phyloP scores from a whole-genome alignment of 164 flowering plant genomes.

The Kingdonia uniflora region DNA sequence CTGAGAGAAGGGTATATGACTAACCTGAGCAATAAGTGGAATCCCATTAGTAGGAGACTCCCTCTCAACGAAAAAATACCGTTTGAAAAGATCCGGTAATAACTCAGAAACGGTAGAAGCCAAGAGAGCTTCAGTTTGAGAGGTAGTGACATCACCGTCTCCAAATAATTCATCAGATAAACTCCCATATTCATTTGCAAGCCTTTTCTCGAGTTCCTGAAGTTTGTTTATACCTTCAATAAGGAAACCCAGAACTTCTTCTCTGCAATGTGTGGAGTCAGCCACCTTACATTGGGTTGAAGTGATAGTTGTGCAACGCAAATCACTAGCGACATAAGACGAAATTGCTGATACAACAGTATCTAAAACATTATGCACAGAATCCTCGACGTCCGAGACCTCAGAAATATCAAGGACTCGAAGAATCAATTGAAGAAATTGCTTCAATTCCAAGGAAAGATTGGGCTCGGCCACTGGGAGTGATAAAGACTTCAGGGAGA shows the following conservation, averaged over 20 bases:
- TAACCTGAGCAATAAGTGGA: slow-evolving; percentile 49
- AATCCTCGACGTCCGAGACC: slow-evolving; percentile 26
- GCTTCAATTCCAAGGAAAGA: slow-evolving; percentile 42
- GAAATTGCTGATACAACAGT: slow-evolving; percentile 48
- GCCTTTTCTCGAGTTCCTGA: slow-evolving; percentile 33
- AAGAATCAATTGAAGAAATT: slow-evolving; percentile 42
- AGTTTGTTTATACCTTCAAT: slow-evolving; percentile 52
- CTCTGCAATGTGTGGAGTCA: slow-evolving; percentile 9
- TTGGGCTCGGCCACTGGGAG: slow-evolving; percentile 32
- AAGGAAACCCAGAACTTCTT: slow-evolving; percentile 22
- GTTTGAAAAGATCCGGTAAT: slow-evolving; percentile 43
- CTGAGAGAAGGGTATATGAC: slow-evolving; percentile 3
- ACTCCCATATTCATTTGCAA: slow-evolving; percentile 26
- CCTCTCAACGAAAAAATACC: slow-evolving; percentile 24
- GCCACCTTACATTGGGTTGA: slow-evolving; percentile 18
- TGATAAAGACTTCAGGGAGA: slow-evolving; percentile 36
- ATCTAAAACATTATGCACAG: slow-evolving; percentile 24
- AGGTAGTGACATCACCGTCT: slow-evolving; percentile 19
- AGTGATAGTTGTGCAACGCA: slow-evolving; percentile 14
- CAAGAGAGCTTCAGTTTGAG: slow-evolving; percentile 42
- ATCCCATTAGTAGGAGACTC: slow-evolving; percentile 19
- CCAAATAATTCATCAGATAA: slow-evolving; percentile 20
- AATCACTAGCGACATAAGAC: slow-evolving; percentile 29
- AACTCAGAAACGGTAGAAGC: slow-evolving; percentile 34
- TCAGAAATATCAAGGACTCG: slow-evolving; percentile 30